phyloP scores from a whole-genome alignment of 2,329 filamentous ascomycete species.

The Colletotrichum limetticola region DNA sequence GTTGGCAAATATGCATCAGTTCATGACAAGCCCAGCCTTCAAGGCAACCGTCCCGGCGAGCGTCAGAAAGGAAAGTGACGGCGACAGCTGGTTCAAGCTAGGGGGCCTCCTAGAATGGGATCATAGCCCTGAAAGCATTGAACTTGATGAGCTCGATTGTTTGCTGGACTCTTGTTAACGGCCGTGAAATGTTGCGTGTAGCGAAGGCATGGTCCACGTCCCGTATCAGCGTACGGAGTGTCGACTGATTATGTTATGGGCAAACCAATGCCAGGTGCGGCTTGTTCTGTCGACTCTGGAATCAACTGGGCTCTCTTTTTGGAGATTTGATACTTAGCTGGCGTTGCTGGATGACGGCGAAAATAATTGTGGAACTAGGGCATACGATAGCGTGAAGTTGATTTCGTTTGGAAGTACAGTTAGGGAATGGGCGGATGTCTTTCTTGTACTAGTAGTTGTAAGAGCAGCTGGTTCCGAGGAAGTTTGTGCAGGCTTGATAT shows the following conservation, averaged over 20 bases:
- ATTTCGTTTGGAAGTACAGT: not conserved
- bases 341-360: not conserved
- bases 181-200: slow-evolving; percentile 14
- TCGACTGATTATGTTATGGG: not conserved
- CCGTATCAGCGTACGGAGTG: not conserved
- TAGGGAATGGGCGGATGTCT: not conserved
- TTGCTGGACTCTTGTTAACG: slow-evolving; percentile 80
- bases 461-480: not conserved
- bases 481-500: not conserved
- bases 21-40: slow-evolving; percentile 67
- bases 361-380: not conserved
- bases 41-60: slow-evolving; percentile 50
- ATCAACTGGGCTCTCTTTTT: not conserved
- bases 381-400: not conserved
- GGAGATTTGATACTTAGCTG: not conserved
- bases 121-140: slow-evolving; percentile 85
- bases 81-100: slow-evolving; percentile 56
- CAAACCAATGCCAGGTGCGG: not conserved
- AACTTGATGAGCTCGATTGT: slow-evolving; percentile 91
- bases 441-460: slow-evolving; percentile 16
- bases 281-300: not conserved
- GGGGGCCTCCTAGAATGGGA: slow-evolving; percentile 67
- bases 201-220: not conserved
- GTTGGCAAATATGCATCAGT: slow-evolving; percentile 48
- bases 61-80: slow-evolving; percentile 50